A percentile compares a stretch with the other conserved stretches of the same genome.
phyloP scores from a whole-genome alignment of 192 early-diverging fungal genomes.

The Coemansia sp. region DNA sequence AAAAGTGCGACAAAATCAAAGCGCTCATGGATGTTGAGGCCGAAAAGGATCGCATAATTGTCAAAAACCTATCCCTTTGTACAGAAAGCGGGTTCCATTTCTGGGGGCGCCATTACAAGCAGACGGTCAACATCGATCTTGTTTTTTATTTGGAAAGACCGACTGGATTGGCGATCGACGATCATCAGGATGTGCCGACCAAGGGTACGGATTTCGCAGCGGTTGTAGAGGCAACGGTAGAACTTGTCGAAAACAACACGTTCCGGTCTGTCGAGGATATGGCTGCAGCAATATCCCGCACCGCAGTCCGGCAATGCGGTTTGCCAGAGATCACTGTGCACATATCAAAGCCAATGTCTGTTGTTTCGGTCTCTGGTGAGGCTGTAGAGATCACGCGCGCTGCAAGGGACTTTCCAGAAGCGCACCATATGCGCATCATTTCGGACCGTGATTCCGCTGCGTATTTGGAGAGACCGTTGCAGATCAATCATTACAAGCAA shows the following conservation, averaged over 20 bases:
- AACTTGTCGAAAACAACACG: slow-evolving; percentile 79
- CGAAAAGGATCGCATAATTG: slow-evolving; percentile 77
- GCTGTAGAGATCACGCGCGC: slow-evolving; percentile 89
- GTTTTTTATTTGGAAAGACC: slow-evolving; percentile 34
- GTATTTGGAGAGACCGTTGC: neutral
- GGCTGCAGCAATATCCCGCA: slow-evolving; percentile 74
- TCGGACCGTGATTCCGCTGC: slow-evolving; percentile 2
- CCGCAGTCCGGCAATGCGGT: slow-evolving; percentile 75
- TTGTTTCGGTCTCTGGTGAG: slow-evolving; percentile 84
- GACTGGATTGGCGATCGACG: neutral
- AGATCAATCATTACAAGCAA: neutral
- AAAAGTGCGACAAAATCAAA: neutral
- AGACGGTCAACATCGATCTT: slow-evolving; percentile 78
- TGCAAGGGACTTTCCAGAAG: slow-evolving; percentile 44
- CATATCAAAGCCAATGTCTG: slow-evolving; percentile 90
- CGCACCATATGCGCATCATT: neutral
- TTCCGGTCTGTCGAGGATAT: slow-evolving; percentile 95
- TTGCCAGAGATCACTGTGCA: slow-evolving; percentile 85
- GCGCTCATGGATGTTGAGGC: slow-evolving; percentile 20
- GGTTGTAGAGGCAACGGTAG: slow-evolving; percentile 75
- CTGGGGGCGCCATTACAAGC: slow-evolving; percentile 94
- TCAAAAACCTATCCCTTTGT: slow-evolving; percentile 74
- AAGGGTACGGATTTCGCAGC: slow-evolving; percentile 82
- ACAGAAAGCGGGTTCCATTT: slow-evolving; percentile 95
- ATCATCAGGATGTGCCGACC: slow-evolving; percentile 59